phyloP scores from a whole-genome alignment of 192 early-diverging fungal genomes.

The Coemansia sp. region DNA sequence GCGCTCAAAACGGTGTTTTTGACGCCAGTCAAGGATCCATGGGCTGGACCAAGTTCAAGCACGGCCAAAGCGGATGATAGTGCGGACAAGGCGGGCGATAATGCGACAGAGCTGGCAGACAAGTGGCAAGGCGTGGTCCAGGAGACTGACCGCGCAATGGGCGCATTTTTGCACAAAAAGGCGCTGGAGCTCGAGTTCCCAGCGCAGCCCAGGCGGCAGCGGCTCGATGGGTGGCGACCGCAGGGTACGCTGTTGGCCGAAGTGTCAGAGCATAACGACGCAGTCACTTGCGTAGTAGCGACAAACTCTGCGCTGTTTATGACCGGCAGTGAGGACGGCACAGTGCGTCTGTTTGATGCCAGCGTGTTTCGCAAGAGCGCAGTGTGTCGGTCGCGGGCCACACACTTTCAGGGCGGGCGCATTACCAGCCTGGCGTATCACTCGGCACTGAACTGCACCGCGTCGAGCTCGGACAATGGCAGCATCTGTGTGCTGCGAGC shows the following conservation, averaged over 20 bases:
- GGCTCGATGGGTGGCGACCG: constrained; percentile 66
- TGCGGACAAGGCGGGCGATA: not conserved
- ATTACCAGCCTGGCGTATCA: constrained; percentile 78
- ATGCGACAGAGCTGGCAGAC: not conserved
- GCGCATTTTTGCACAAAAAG: constrained; percentile 52
- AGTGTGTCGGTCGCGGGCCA: constrained; percentile 71
- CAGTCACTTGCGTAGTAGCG: constrained; percentile 68
- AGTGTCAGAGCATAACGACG: constrained; percentile 80
- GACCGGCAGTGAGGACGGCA: constrained; percentile 81
- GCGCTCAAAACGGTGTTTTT: constrained; percentile 44
- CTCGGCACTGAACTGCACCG: constrained; percentile 73
- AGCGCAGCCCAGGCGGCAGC: constrained; percentile 21
- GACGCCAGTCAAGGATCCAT: constrained; percentile 37
- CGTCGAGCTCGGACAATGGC: constrained; percentile 78
- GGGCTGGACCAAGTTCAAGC: constrained; percentile 9
- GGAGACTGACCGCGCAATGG: constrained; percentile 17
- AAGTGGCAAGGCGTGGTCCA: constrained; percentile 2
- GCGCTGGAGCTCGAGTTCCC: constrained; percentile 57
- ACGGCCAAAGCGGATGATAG: not conserved
- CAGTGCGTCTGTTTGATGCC: constrained; percentile 81
- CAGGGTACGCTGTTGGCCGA: constrained; percentile 78
- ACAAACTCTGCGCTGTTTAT: constrained; percentile 77
- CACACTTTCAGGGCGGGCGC: constrained; percentile 68
- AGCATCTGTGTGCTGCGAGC: constrained; percentile 73
- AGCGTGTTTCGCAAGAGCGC: constrained; percentile 80